phyloP scores from a whole-genome alignment of 139 green algal species.

The Picochlorum sp. region DNA sequence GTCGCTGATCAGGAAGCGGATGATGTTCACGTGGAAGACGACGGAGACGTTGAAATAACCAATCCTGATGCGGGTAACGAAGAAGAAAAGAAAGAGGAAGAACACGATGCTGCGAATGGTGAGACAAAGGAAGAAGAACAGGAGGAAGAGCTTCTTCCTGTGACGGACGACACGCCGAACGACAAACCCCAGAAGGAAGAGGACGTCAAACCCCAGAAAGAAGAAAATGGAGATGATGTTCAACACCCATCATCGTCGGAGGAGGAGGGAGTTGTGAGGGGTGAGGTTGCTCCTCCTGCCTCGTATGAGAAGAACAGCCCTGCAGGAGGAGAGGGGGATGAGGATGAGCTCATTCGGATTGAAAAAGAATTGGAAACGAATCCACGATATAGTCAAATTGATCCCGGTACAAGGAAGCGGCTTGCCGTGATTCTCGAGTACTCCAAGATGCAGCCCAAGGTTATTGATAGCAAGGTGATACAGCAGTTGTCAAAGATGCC shows the following conservation, averaged over 20 bases:
- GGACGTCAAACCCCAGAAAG: background rate
- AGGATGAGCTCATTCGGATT: too few relatives aligned
- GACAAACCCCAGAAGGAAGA: background rate
- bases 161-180: background rate
- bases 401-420: background rate
- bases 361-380: too few relatives aligned
- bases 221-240: background rate
- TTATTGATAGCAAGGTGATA: constrained; percentile 11
- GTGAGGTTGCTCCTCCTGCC: too few relatives aligned
- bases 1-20: background rate
- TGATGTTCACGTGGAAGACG: background rate
- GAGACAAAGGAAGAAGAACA: background rate
- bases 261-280: background rate
- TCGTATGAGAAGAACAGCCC: too few relatives aligned
- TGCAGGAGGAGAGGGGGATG: too few relatives aligned
- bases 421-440: background rate
- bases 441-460: constrained; percentile 4
- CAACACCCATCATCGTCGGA: background rate
- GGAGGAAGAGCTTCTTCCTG: too few relatives aligned
- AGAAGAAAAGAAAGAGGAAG: background rate
- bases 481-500: background rate
- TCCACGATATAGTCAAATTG: too few relatives aligned
- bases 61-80: background rate
- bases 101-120: background rate
- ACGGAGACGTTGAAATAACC: background rate